Evolutionary conservation across 2,329 filamentous ascomycete species (phyloP).

Genomic region (Tothia fuscella): DNA sequence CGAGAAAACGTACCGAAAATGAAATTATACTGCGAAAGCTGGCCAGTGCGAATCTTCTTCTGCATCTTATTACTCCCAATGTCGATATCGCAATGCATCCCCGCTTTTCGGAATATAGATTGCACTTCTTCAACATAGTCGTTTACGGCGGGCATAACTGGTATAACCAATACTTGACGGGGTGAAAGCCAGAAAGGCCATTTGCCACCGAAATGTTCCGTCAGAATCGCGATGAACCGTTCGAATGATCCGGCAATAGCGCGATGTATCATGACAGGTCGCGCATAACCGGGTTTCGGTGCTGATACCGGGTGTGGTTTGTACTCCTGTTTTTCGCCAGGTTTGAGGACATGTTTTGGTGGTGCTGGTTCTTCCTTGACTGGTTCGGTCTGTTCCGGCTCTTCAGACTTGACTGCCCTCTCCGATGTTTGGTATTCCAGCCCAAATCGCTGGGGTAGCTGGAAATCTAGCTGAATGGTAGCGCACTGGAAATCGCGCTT

Average conservation of each 20-base stretch:
- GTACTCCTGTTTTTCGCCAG: slow-evolving; percentile 17
- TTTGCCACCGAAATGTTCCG: slow-evolving; percentile 75
- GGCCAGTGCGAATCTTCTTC: slow-evolving; percentile 78
- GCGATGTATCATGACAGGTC: slow-evolving; percentile 78
- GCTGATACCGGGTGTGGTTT: slow-evolving; percentile 26
- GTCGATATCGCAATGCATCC: slow-evolving; percentile 61
- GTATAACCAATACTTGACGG: slow-evolving; percentile 69
- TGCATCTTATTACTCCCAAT: slow-evolving; percentile 68
- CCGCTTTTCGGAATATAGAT: slow-evolving; percentile 51
- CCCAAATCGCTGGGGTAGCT: slow-evolving; percentile 74
- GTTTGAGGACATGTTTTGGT: slow-evolving; percentile 22
- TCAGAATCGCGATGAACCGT: slow-evolving; percentile 61
- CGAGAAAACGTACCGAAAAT: no score
- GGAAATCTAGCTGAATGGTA: slow-evolving; percentile 90
- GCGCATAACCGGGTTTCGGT: slow-evolving; percentile 57
- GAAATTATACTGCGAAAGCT: slow-evolving; percentile 74
- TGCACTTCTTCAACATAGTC: slow-evolving; percentile 66
- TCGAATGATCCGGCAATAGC: slow-evolving; percentile 65
- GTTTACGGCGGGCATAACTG: slow-evolving; percentile 59
- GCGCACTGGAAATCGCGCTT: slow-evolving; percentile 79
- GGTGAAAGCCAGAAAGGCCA: slow-evolving; percentile 85
- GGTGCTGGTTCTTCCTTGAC: slow-evolving; percentile 27
- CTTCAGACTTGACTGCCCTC: slow-evolving; percentile 22
- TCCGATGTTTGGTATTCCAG: slow-evolving; percentile 75
- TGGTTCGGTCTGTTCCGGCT: slow-evolving; percentile 26